Evolutionary conservation across 2,329 filamentous ascomycete genomes (phyloP).

Genomic region (Fusarium musae): DNA sequence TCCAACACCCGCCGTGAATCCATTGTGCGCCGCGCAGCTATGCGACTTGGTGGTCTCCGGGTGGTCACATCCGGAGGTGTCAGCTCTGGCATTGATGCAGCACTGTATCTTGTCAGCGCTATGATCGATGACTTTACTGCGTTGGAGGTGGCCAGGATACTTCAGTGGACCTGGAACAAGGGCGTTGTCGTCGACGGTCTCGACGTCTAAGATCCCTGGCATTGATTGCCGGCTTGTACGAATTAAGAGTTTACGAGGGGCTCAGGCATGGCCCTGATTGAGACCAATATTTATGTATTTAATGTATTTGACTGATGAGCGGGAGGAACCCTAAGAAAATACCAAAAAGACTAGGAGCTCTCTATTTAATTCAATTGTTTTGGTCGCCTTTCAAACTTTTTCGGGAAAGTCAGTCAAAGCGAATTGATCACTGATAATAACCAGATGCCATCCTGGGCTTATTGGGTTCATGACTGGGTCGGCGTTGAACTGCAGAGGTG

Average conservation of each 20-base stretch:
- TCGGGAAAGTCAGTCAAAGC: background rate
- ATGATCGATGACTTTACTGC: conserved; percentile 82
- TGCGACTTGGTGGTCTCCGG: conserved; percentile 75
- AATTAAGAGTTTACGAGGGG: conserved; percentile 39
- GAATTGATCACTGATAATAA: background rate
- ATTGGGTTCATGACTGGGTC: background rate
- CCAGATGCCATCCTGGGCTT: background rate
- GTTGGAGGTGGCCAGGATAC: conserved; percentile 76
- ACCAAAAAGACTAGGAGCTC: conserved; percentile 43
- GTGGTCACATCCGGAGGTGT: conserved; percentile 85
- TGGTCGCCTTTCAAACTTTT: conserved; percentile 24
- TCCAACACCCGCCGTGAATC: conserved; percentile 81
- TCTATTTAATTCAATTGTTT: conserved; percentile 42
- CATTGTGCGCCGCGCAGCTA: conserved; percentile 79
- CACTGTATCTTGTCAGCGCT: conserved; percentile 85
- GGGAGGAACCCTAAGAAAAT: conserved; percentile 45
- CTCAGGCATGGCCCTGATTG: conserved; percentile 35
- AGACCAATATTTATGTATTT: conserved; percentile 43
- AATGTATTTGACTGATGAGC: conserved; percentile 42
- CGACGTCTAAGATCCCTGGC: conserved; percentile 71
- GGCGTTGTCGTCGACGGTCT: conserved; percentile 85
- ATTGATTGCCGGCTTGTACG: conserved; percentile 44
- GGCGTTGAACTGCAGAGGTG: conserved; percentile 42
- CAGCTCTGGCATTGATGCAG: conserved; percentile 83
- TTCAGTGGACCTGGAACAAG: conserved; percentile 90